Evolutionary conservation across 2,329 filamentous ascomycete species (phyloP), one percentile per base, ranked within the genome.

Genomic region (Metarhizium album): DNA sequence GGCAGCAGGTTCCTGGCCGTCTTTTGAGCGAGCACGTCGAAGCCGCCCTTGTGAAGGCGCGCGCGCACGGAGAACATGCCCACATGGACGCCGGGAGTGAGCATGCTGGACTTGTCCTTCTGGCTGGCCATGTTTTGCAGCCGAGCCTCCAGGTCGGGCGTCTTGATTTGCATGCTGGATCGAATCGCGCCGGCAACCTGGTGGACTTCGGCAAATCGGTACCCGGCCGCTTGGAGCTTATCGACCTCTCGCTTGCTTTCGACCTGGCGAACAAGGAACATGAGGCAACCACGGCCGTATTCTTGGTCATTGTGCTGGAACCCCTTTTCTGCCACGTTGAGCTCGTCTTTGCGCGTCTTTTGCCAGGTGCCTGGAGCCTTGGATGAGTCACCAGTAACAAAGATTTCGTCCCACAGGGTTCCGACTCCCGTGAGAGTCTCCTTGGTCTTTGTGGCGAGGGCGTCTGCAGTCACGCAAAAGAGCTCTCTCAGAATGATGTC

Each of bases 401-500:
- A 67, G 6, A 93, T 84, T 57, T 88, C 82, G 55, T 91, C 85
- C 70, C 86, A 91, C 1, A 93, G 70, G 9, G 80, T 72, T 4
- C 88, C 88, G 7, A 86, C 67, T 3, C 81, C 74, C 6, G 78
- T 73, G 2, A 91, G 67, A 3, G 78, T 74, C 42, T 79, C 77
- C 53, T 80, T 79, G 55, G 90, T 72, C 48, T 80, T 78, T 13
- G 78, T 73, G 1, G 89, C 86, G 7, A 95, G 76, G n/a, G 83
- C 79, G 5, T 82, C 74, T 1, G 89, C 88, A 2, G 88, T 85
- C 9, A 88, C 74, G 60, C 87, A 94, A 64, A 94, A 95, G 9
- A 90, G 74, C 62, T 94, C 87, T 23, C 87, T 82, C 63, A 95
- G 90, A 2, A 90, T 74, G 16, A 83, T 71, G 33, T 87, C 84